These are phyloP conservation scores for Trypanosoma theileri DNA, from an alignment of 208 protist species.

Conservation along the genomic window DNA sequence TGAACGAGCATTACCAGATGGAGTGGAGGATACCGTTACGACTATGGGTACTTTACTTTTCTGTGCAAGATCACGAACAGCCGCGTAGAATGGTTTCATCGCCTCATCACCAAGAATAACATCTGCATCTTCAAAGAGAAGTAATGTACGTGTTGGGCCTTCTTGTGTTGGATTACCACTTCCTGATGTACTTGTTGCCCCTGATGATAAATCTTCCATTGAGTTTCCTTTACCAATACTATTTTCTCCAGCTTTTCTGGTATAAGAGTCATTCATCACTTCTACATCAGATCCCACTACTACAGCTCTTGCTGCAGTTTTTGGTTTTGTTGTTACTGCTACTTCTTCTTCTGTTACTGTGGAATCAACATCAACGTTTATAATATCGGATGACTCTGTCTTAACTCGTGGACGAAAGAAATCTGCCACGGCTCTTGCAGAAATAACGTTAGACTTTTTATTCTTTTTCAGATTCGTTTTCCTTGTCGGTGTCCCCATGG, in stretches of 20 bases:
- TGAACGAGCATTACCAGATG: not conserved
- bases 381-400: not conserved
- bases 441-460: conserved; percentile 65
- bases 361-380: conserved; percentile 3
- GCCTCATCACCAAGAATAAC: conserved; percentile 75
- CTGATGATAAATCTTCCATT: not conserved
- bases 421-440: conserved; percentile 51
- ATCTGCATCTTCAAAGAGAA: conserved; percentile 86
- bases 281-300: no score
- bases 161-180: not conserved
- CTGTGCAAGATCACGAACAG: conserved; percentile 72
- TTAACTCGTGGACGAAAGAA: conserved; percentile 49
- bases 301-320: no score
- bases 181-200: conserved; percentile 6
- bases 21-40: conserved; percentile 59
- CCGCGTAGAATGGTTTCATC: conserved; percentile 66
- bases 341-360: not conserved
- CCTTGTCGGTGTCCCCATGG: not conserved
- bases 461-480: conserved; percentile 23
- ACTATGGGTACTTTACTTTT: conserved; percentile 80
- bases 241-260: conserved; percentile 5
- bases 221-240: not conserved
- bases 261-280: not conserved
- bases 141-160: conserved; percentile 37
- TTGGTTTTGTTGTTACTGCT: no score